phyloP scores from a whole-genome alignment of 805 yeast genomes.

The Metschnikowia borealis region DNA sequence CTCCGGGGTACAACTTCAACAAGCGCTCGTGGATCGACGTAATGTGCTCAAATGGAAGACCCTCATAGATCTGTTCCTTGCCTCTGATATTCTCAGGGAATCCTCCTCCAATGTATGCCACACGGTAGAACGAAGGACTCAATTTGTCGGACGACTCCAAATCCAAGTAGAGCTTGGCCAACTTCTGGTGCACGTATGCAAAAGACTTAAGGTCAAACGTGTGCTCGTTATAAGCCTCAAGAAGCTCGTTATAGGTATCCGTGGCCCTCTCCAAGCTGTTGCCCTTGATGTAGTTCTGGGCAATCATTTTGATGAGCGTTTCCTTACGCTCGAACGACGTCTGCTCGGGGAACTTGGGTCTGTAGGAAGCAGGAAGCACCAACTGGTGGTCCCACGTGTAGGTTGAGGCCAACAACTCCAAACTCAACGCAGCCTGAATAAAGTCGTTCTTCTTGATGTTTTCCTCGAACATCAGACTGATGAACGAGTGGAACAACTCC shows the following conservation, averaged over 20 bases:
- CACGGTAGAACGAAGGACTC: slow-evolving; percentile 74
- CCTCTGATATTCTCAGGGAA: slow-evolving; percentile 77
- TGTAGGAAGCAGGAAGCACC: slow-evolving; percentile 49
- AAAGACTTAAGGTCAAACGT: slow-evolving; percentile 75
- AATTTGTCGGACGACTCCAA: slow-evolving; percentile 67
- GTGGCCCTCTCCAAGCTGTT: slow-evolving; percentile 76
- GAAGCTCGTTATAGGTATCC: slow-evolving; percentile 70
- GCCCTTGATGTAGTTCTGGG: slow-evolving; percentile 65
- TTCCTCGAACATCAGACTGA: slow-evolving; percentile 67
- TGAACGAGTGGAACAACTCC: slow-evolving; percentile 73
- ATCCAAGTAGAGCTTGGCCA: slow-evolving; percentile 63
- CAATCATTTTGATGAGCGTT: slow-evolving; percentile 62
- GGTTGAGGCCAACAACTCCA: slow-evolving; percentile 73
- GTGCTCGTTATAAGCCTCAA: slow-evolving; percentile 66
- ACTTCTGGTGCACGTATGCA: slow-evolving; percentile 62
- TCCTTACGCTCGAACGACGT: slow-evolving; percentile 79
- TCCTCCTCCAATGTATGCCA: slow-evolving; percentile 77
- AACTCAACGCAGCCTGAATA: slow-evolving; percentile 79
- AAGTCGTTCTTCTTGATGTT: slow-evolving; percentile 56
- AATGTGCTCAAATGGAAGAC: slow-evolving; percentile 82
- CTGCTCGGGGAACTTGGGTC: slow-evolving; percentile 77
- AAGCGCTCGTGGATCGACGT: slow-evolving; percentile 77
- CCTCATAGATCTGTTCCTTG: slow-evolving; percentile 77
- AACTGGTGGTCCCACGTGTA: slow-evolving; percentile 68
- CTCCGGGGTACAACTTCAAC: slow-evolving; percentile 74